These are phyloP conservation scores for Kitagawia praeruptora DNA, from an alignment of 129 eudicot genomes.

Conservation along the genomic window DNA sequence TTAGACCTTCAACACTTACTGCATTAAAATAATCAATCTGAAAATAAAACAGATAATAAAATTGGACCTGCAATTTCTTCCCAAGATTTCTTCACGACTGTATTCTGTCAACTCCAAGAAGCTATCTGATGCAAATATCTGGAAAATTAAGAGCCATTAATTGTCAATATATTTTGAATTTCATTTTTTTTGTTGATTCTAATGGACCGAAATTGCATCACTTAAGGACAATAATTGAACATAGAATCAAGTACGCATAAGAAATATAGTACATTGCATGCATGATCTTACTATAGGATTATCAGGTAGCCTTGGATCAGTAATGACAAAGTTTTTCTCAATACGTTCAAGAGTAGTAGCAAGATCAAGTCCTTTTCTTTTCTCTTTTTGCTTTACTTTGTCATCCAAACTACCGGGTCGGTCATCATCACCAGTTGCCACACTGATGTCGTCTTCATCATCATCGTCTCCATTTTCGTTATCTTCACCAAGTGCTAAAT, in stretches of 20 bases:
- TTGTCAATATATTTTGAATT: background rate
- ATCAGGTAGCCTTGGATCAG: constrained; percentile 98
- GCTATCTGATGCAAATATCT: constrained; percentile 99
- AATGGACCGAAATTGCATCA: background rate
- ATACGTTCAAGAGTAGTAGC: constrained; percentile 99
- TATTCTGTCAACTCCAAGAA: constrained; percentile 97
- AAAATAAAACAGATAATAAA: background rate
- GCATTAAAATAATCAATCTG: background rate
- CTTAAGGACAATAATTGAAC: background rate
- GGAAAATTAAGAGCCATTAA: background rate
- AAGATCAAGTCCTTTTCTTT: constrained; percentile 97
- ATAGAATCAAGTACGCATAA: background rate
- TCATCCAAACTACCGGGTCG: constrained; percentile 88
- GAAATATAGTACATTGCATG: background rate
- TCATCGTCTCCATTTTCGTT: constrained; percentile 27
- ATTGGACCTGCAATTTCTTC: constrained; percentile 83
- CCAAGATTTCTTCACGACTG: constrained; percentile 95
- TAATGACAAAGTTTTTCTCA: constrained; percentile 93
- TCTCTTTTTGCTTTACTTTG: constrained; percentile 78
- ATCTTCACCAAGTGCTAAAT: constrained; percentile 10
- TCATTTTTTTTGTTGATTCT: background rate
- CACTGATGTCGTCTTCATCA: constrained; percentile 6
- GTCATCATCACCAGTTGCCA: constrained; percentile 22
- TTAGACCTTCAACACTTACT: background rate
- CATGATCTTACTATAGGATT: constrained; percentile 83